Base-by-base conservation (phyloP, 2,329 filamentous ascomycete species). In the Aspergillus fumigatus region DNA sequence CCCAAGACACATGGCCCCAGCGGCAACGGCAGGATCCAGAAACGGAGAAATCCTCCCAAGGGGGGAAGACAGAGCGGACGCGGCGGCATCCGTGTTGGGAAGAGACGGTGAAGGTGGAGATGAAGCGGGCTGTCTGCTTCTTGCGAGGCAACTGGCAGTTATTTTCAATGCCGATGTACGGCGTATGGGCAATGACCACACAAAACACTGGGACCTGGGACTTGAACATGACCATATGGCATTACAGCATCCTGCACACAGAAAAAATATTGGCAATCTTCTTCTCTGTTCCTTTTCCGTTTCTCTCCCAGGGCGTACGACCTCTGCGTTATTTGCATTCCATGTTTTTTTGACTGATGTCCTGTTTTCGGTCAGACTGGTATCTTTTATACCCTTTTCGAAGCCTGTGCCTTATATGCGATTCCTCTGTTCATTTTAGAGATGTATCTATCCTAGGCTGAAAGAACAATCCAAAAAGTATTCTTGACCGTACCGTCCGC, bases 1-100 rank as follows among this genome's bases (percentile, higher is more conserved):
- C 63, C 64, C 55, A 71, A 72, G 56, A 53, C 56, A 2, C 66
- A 67, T 51, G 65, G 65, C 4, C 59, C 65, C 51, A 56, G 59
- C 40, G 59, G 57, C 27, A 65, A 62, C 48, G 62, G 64, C 27
- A 58, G 64, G n/a, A 63, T 66, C 11, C 65, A 65, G 55, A 67
- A 67, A 52, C 61, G 64, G 29, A 59, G 56, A 29, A 60, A 61
- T 27, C 10, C 54, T 17, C 57, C 32, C 32, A 17, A 54, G 38
- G 29, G 35, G 43, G 50, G 48, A 17, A 51, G 50, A 32, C 55
- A 53, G 50, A 60, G 62, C 21, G 64, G 65, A 26, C 57, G 61
- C 26, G 59, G 64, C 29, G 50, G 61, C 19, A 41, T 58, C 11
- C 55, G 61, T 11, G 53, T 56, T 53, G 58, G 57, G 17, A 58